Base-by-base conservation (phyloP, 768 basidiomycete genomes). In the Kwoniella botswanensis region DNA sequence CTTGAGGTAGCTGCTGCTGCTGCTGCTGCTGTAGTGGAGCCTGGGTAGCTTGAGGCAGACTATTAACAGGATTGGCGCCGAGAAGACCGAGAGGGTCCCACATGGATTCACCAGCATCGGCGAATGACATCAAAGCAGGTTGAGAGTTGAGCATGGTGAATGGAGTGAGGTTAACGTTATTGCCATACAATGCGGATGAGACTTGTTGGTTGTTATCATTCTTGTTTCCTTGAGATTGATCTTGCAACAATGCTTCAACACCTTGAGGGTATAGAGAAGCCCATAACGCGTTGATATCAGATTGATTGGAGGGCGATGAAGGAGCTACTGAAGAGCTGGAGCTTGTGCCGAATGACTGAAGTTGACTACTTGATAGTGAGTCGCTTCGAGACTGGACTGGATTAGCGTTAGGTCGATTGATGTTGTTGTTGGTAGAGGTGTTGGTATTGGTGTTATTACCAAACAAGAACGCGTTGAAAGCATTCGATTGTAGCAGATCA, bases 271-370 rank as follows among this genome's bases (percentile, higher is more conserved):
- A 75, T 57, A 78, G 74, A 61, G 77, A 76, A 12, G 76, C 76
- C 79, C 79, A 80, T 6, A 80, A 63, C 3, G 79, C 79, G 41
- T 80, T 76, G 29, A 80, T 71, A 22, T 80, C 79, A 17, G 75
- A 71, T 54, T 74, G 73, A 29, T 58, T 62, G 11, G 71, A 65
- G 22, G 52, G 70, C 3, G 73, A 74, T 26, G 74, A 56, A 21
- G 71, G 21, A 11, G 50, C 42, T 41, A 18, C 26, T 11, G 61
- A 67, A 15, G 66, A 59, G 15, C 43, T 41, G 7, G 72, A 76
- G 18, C 22, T 50, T 4, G 63, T 61, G 22, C 71, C 55, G n/a
- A 72, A 64, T n/a, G 70, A 62, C 35, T 69, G 60, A 35, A 52
- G 22, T 12, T 54, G 9, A 7, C 41, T n/a, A 18, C 17, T 62